A percentile compares a stretch with the other conserved stretches of the same genome.
Evolutionary conservation across 768 basidiomycete species (phyloP).

Genomic region (Leccinum olivaceopallidum): DNA sequence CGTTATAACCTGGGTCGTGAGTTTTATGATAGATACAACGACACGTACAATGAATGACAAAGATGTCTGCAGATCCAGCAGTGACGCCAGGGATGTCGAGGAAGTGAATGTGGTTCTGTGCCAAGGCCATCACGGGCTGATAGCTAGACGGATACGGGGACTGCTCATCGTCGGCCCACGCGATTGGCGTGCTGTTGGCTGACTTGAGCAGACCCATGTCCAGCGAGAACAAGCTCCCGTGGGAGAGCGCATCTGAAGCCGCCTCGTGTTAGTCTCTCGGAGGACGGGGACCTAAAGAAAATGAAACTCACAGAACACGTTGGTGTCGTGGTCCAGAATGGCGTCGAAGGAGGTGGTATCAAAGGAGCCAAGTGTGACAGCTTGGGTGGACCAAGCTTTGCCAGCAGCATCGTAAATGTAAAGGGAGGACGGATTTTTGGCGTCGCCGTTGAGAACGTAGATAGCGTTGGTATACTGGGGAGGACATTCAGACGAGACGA

Average conservation of each 20-base stretch:
- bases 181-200: slow-evolving; percentile 55
- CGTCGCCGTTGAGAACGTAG: slow-evolving; percentile 81
- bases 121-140: slow-evolving; percentile 74
- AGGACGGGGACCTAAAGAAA: neutral
- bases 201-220: slow-evolving; percentile 67
- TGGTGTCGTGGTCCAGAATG: slow-evolving; percentile 93
- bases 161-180: slow-evolving; percentile 64
- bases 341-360: slow-evolving; percentile 65
- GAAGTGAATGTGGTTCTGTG: slow-evolving; percentile 88
- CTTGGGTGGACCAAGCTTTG: slow-evolving; percentile 79
- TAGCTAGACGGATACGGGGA: slow-evolving; percentile 61
- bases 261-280: slow-evolving; percentile 10
- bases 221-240: slow-evolving; percentile 63
- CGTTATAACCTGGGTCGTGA: neutral
- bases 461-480: slow-evolving; percentile 78
- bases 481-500: slow-evolving; percentile 7
- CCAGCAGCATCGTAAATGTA: slow-evolving; percentile 79
- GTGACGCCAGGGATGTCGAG: slow-evolving; percentile 64
- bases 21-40: neutral
- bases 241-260: slow-evolving; percentile 64
- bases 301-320: slow-evolving; percentile 66
- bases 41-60: slow-evolving; percentile 85
- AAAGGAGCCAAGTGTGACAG: slow-evolving; percentile 51
- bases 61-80: slow-evolving; percentile 75
- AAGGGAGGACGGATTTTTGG: slow-evolving; percentile 62